Evolutionary conservation across 805 yeast species (phyloP).

Genomic region (Teunomyces kruisii): DNA sequence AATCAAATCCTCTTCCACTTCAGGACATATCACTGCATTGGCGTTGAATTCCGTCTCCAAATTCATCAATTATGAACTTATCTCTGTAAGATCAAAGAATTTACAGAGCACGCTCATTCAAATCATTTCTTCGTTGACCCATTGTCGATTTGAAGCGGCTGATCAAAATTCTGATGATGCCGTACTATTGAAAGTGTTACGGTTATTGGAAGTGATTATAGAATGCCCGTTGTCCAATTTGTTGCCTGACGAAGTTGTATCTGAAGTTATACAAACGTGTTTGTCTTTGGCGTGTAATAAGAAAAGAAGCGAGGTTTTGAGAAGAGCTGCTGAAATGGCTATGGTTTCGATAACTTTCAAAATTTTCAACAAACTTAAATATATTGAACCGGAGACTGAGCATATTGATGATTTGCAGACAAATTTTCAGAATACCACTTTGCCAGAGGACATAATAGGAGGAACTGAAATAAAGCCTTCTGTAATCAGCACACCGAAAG

Average conservation of each 20-base stretch:
- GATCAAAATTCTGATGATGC: constrained; percentile 93
- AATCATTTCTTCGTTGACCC: constrained; percentile 75
- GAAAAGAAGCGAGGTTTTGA: constrained; percentile 82
- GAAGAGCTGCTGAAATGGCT: constrained; percentile 86
- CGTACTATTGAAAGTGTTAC: constrained; percentile 77
- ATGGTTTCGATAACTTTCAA: constrained; percentile 67
- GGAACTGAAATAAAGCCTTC: constrained; percentile 33
- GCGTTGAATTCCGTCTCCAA: constrained; percentile 77
- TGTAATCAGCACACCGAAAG: constrained; percentile 12
- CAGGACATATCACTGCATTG: constrained; percentile 81
- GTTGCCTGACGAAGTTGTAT: constrained; percentile 78
- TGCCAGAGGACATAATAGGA: constrained; percentile 63
- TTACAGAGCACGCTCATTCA: constrained; percentile 60
- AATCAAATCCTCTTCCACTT: constrained; percentile 78
- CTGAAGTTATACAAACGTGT: constrained; percentile 89
- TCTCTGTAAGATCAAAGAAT: constrained; percentile 55
- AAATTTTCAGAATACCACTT: constrained; percentile 44
- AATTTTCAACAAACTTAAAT: constrained; percentile 60
- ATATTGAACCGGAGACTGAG: constrained; percentile 48
- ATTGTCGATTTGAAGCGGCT: constrained; percentile 93
- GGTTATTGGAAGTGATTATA: constrained; percentile 66
- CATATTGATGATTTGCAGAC: constrained; percentile 44
- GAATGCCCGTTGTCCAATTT: constrained; percentile 61
- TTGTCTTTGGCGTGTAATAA: constrained; percentile 90
- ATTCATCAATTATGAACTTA: constrained; percentile 66